phyloP scores from a whole-genome alignment of 1,284 basidiomycete genomes.

The Sanguinoderma infundibulare region DNA sequence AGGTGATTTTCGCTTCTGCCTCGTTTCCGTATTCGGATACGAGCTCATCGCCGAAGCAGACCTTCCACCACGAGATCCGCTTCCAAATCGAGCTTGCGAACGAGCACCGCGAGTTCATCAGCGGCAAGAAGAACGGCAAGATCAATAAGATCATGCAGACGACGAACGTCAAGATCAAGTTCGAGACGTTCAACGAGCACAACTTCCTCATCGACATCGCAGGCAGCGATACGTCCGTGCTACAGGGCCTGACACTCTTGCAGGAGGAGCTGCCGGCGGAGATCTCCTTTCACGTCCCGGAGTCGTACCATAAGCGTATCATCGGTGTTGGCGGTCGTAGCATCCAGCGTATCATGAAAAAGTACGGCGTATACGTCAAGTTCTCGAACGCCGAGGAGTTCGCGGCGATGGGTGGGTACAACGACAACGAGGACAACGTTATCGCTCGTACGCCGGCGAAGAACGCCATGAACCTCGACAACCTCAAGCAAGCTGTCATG shows the following conservation, averaged over 20 bases:
- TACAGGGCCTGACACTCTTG: constrained; percentile 88
- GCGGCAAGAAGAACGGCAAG: constrained; percentile 98
- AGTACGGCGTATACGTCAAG: constrained; percentile 99
- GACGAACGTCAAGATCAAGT: constrained; percentile 97
- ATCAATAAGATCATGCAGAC: constrained; percentile 99
- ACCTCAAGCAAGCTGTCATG: constrained; percentile 96
- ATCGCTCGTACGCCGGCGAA: constrained; percentile 97
- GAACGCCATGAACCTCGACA: constrained; percentile 95
- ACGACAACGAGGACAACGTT: constrained; percentile 99
- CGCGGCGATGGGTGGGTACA: constrained; percentile 91
- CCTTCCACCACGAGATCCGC: constrained; percentile 95
- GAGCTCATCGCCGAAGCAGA: constrained; percentile 43
- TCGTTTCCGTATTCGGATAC: background rate
- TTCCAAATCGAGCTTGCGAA: constrained; percentile 99
- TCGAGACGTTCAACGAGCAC: constrained; percentile 98
- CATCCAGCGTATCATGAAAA: constrained; percentile 99
- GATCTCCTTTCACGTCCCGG: constrained; percentile 98
- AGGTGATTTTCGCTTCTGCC: constrained; percentile 51
- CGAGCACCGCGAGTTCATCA: constrained; percentile 98
- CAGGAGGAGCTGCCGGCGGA: constrained; percentile 99
- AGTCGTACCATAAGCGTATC: constrained; percentile 98
- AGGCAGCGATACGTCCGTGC: constrained; percentile 79
- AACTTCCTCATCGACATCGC: constrained; percentile 98
- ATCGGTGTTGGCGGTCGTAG: constrained; percentile 98
- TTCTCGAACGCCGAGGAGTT: constrained; percentile 99